Conservation (phyloP, 305 asterid genomes). For the Caryopteris hybrid region DNA sequence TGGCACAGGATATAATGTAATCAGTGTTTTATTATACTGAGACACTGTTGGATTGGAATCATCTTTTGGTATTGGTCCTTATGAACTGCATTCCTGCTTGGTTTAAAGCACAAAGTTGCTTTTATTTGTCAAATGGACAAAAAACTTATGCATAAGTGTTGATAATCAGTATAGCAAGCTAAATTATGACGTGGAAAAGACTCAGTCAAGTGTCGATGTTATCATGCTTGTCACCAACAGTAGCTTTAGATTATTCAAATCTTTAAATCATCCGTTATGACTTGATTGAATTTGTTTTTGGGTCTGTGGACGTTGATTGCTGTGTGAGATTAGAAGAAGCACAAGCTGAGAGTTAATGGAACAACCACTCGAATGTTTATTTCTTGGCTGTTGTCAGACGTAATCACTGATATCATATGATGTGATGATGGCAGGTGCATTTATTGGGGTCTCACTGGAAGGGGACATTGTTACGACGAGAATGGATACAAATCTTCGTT, state of each 20-base stretch:
- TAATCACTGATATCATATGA: neutral
- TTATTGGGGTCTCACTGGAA: conserved; percentile 90
- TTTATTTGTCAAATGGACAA: neutral
- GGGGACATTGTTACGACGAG: conserved; percentile 83
- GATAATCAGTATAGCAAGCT: neutral
- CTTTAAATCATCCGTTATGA: too few relatives aligned
- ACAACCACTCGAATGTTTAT: neutral
- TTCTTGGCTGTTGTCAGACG: neutral
- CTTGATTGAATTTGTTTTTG: neutral
- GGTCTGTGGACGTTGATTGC: neutral
- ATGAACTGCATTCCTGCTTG: neutral
- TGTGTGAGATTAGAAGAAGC: neutral
- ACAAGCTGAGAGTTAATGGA: neutral
- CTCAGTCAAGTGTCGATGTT: neutral
- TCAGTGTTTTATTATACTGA: too few relatives aligned
- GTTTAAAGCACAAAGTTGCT: neutral
- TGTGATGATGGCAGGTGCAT: conserved; percentile 61
- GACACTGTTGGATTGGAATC: neutral
- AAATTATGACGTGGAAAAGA: too few relatives aligned
- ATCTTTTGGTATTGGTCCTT: neutral
- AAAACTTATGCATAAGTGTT: neutral
- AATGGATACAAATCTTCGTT: conserved; percentile 84
- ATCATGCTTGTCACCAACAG: neutral
- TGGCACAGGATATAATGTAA: too few relatives aligned
- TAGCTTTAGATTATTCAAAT: too few relatives aligned